A percentile compares a stretch with the other conserved stretches of the same genome.
These are phyloP conservation scores for Xylariaceae sp. DNA, from an alignment of 2,329 filamentous ascomycete genomes.

Conservation along the genomic window DNA sequence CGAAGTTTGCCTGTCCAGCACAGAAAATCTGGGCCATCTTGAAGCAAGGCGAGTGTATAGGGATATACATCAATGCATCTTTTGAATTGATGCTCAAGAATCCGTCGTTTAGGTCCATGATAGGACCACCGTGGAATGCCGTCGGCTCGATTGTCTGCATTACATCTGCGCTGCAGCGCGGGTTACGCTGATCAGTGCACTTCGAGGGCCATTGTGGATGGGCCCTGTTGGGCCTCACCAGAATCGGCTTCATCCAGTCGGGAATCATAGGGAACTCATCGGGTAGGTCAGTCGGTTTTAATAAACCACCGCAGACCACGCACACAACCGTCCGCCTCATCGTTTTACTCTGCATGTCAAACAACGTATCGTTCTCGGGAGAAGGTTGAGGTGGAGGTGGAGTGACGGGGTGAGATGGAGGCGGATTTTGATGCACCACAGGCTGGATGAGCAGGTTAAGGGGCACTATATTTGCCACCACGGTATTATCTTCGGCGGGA, in stretches of 20 bases:
- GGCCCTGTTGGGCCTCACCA: constrained; percentile 12
- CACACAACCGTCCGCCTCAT: constrained; percentile 16
- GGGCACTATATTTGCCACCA: too few species aligned
- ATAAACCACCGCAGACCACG: constrained; percentile 23
- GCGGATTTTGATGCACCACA: too few species aligned
- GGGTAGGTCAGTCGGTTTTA: constrained; percentile 6
- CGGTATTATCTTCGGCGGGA: too few species aligned
- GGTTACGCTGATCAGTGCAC: not conserved
- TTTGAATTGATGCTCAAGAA: constrained; percentile 9
- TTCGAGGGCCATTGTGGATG: constrained; percentile 16
- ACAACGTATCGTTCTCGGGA: too few species aligned
- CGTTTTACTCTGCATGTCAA: not conserved
- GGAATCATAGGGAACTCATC: not conserved
- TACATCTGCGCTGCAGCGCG: not conserved
- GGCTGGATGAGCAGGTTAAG: too few species aligned
- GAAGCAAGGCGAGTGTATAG: constrained; percentile 21
- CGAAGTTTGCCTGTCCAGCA: constrained; percentile 10
- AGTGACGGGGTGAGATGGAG: too few species aligned
- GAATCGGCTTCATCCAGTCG: constrained; percentile 20
- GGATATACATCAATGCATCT: constrained; percentile 17
- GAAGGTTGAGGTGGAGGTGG: too few species aligned
- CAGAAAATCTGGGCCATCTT: constrained; percentile 19
- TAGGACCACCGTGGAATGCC: constrained; percentile 12
- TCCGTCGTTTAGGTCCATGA: not conserved
- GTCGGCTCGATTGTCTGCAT: constrained; percentile 3